These are phyloP conservation scores for Senecio squalidus DNA, from an alignment of 140 eudicot species.

Conservation along the genomic window DNA sequence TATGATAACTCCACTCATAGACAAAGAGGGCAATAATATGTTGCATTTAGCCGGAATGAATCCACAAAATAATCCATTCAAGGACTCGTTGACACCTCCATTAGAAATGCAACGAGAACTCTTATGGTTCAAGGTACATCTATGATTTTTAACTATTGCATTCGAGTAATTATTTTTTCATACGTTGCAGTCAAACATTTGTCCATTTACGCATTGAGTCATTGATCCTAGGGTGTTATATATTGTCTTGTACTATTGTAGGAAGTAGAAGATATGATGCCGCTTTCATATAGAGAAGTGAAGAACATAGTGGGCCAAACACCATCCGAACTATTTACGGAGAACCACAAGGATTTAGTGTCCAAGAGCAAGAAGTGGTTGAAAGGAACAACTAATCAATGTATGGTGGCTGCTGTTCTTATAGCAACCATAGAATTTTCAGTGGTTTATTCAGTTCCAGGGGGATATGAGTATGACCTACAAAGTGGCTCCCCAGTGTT, in stretches of 20 bases:
- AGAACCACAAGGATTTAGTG: constrained; percentile 14
- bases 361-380: constrained; percentile 23
- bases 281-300: constrained; percentile 8
- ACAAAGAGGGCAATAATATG: constrained; percentile 7
- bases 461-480: constrained; percentile 9
- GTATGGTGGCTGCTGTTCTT: constrained; percentile 30
- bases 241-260: background rate
- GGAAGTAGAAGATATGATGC: background rate
- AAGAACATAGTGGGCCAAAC: constrained; percentile 4
- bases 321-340: constrained; percentile 16
- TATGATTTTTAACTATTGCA: too few relatives aligned
- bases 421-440: constrained; percentile 23
- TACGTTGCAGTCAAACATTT: too few relatives aligned
- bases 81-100: constrained; percentile 9
- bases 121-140: constrained; percentile 31
- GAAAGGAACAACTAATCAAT: constrained; percentile 16
- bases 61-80: background rate
- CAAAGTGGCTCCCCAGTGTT: constrained; percentile 12
- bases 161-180: too few relatives aligned
- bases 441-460: constrained; percentile 20
- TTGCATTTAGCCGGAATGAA: constrained; percentile 27
- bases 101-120: constrained; percentile 23
- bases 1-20: constrained; percentile 3
- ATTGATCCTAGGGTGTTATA: too few relatives aligned
- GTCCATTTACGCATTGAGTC: background rate